Percentiles rank a stretch among this genome's conserved stretches.
phyloP scores from a whole-genome alignment of 129 eudicot genomes.

The sunflower (Helianthus annuus) region HanXRQr2.0-SUNRISE NC_035446.2:90308471-90308970 shows the following conservation, averaged over 20 bases:
- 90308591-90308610: constrained; percentile 83
- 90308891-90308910: constrained; percentile 76
- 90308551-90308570: too few species aligned
- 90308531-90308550: too few species aligned
- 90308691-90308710: constrained; percentile 50
- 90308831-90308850: constrained; percentile 51
- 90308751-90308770: constrained; percentile 27
- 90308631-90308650: constrained; percentile 82
- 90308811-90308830: constrained; percentile 50
- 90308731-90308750: constrained; percentile 27
- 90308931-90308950: constrained; percentile 68
- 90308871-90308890: constrained; percentile 83
- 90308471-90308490: too few species aligned
- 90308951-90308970: constrained; percentile 21
- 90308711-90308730: constrained; percentile 49
- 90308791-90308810: constrained; percentile 69
- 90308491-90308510: too few species aligned
- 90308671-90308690: constrained; percentile 65
- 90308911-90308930: constrained; percentile 72
- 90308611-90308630: constrained; percentile 98
- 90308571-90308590: too few species aligned
- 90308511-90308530: too few species aligned
- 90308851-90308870: constrained; percentile 72
- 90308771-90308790: constrained; percentile 77
- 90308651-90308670: constrained; percentile 69